A percentile compares a stretch with the other conserved stretches of the same genome.
Conservation (phyloP, 768 basidiomycete species). For the Termitomyces bulborhizus region DNA sequence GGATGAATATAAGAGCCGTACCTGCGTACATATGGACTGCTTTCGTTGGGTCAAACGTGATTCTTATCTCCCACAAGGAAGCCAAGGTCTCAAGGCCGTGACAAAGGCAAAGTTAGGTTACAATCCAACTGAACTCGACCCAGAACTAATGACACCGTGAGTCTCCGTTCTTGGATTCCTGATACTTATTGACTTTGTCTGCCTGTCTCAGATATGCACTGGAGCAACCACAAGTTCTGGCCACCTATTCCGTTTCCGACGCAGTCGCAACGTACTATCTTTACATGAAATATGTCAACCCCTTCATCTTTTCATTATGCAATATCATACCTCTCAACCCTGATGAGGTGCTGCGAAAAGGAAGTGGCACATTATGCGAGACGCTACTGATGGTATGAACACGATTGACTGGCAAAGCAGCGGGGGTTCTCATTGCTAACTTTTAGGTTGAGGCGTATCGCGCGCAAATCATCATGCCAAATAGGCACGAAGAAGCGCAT, state of each 20-base stretch:
- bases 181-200: neutral
- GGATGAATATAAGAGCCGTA: constrained; percentile 90
- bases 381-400: constrained; percentile 92
- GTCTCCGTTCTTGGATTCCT: constrained; percentile 23
- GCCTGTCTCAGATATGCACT: constrained; percentile 72
- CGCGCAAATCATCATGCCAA: constrained; percentile 94
- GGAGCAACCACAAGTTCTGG: constrained; percentile 91
- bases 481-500: constrained; percentile 89
- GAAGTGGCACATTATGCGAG: constrained; percentile 94
- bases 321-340: constrained; percentile 98
- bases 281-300: constrained; percentile 99
- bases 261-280: constrained; percentile 99
- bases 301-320: constrained; percentile 98
- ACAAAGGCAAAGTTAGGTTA: constrained; percentile 96
- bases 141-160: constrained; percentile 98
- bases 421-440: neutral
- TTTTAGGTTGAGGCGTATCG: constrained; percentile 90
- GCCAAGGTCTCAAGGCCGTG: constrained; percentile 97
- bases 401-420: constrained; percentile 1
- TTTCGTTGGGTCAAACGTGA: constrained; percentile 99
- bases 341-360: constrained; percentile 94
- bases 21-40: constrained; percentile 97
- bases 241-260: constrained; percentile 98
- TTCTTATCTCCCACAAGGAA: constrained; percentile 96
- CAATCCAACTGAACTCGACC: constrained; percentile 94